Evolutionary conservation across 2,329 filamentous ascomycete species (phyloP), one percentile per base, ranked within the genome.

Genomic region (Aspergillus thermomutatus): DNA sequence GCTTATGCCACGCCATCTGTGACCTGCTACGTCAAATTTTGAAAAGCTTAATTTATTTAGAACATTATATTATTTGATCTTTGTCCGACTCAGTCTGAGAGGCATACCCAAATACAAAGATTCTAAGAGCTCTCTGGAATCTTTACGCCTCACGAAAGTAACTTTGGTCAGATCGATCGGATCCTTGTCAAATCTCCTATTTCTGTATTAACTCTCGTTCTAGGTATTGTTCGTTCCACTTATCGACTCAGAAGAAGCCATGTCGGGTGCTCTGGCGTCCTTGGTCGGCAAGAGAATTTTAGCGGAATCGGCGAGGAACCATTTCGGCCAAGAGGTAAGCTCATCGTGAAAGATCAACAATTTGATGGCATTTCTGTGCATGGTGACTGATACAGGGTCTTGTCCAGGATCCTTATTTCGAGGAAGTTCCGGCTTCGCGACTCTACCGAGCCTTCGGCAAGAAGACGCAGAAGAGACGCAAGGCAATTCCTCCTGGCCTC

Each of bases 331-430:
- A 60, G 75, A 77, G 62, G 75, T 77, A 61, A 64, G 61, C 54
- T 6, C 17, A 23, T 19, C 34, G 52, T 57, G 61, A 49, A 45
- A 31, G 26, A n/a, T 45, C 31, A 19, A 37, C 11, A 17, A 50
- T 64, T 28, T 52, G 4, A 19, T 1, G 3, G n/a, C 1, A 6
- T 52, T 28, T 34, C n/a, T 19, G 26, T 10, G 46, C 34, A 19
- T 14, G 31, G 55, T 60, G 14, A 17, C 55, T 55, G 17, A 53
- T 41, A 31, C 17, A 17, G 58, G 46, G 27, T 50, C 28, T 49
- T 52, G 52, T 10, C 28, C 67, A 97, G 90, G 92, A 97, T 71
- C 92, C 92, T 5, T 96, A 92, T 77, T 96, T 92, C 67, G 91
- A 96, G 72, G 82, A 86, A 64, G 86, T 96, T 37, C 86, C 87